Percentiles rank a stretch among this genome's conserved stretches.
These are phyloP conservation scores for Zygnema circumcarinatum DNA, from an alignment of 139 green algal species.

Conservation along the genomic window DNA sequence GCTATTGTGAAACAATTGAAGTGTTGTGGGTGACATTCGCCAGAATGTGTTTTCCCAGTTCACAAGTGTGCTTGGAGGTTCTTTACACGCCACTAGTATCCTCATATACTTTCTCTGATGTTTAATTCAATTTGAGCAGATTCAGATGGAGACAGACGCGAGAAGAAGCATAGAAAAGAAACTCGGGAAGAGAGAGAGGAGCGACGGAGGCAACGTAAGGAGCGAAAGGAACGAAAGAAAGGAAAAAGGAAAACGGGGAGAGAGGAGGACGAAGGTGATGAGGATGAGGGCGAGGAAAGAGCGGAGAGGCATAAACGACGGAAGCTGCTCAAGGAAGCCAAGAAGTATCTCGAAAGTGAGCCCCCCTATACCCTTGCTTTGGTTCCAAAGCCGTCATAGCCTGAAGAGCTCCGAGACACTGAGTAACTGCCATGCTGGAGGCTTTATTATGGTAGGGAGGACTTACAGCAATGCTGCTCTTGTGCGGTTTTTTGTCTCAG, in stretches of 20 bases:
- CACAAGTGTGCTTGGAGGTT: no score
- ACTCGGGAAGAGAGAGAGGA: neutral
- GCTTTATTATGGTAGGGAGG: no score
- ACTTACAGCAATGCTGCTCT: no score
- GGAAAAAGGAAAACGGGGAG: neutral
- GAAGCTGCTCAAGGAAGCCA: constrained; percentile 40
- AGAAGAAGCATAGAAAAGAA: neutral
- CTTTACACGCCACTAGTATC: no score
- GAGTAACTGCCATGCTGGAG: no score
- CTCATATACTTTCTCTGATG: neutral
- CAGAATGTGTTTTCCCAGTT: neutral
- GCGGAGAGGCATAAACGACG: neutral
- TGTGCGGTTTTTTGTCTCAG: neutral
- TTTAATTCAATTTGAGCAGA: neutral
- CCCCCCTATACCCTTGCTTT: neutral
- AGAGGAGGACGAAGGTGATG: constrained; percentile 23
- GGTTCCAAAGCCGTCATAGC: neutral
- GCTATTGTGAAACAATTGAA: no score
- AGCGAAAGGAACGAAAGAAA: constrained; percentile 13
- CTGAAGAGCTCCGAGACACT: no score
- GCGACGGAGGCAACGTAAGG: neutral
- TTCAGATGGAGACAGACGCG: neutral
- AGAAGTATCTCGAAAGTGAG: constrained; percentile 36
- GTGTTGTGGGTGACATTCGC: no score
- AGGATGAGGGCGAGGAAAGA: neutral